Evolutionary conservation across 192 early-diverging fungal genomes (phyloP).

Genomic region (Thamnidium elegans): DNA sequence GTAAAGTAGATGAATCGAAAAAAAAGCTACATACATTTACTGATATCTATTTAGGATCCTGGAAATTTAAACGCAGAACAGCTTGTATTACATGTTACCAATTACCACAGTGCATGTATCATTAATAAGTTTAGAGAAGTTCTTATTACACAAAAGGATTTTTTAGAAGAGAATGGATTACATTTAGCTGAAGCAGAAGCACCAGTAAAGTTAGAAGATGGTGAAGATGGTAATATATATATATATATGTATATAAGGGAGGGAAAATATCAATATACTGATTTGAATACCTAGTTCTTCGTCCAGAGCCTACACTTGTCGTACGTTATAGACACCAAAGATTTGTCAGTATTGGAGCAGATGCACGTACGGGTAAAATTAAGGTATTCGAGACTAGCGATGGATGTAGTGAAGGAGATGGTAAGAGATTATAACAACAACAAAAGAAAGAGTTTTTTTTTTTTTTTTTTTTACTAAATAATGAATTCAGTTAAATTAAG

Average conservation of each 20-base stretch:
- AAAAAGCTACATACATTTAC: not conserved
- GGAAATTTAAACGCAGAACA: constrained; percentile 42
- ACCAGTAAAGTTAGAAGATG: constrained; percentile 10
- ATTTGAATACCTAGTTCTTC: constrained; percentile 6
- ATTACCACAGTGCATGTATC: constrained; percentile 40
- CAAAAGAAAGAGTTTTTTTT: not conserved
- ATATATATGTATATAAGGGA: constrained; percentile 18
- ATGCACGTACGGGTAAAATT: constrained; percentile 46
- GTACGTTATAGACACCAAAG: constrained; percentile 45
- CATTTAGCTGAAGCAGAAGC: constrained; percentile 17
- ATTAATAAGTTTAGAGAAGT: constrained; percentile 44
- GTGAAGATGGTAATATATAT: too few relatives aligned
- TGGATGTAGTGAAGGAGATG: constrained; percentile 44
- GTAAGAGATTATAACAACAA: constrained; percentile 25
- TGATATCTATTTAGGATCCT: constrained; percentile 31
- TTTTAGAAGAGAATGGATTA: constrained; percentile 31
- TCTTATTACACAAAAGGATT: constrained; percentile 37
- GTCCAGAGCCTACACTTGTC: constrained; percentile 22
- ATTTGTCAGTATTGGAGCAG: constrained; percentile 46
- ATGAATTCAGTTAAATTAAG: constrained; percentile 25
- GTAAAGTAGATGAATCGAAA: not conserved
- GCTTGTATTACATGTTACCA: constrained; percentile 42
- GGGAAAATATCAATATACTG: constrained; percentile 22
- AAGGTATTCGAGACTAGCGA: constrained; percentile 43
- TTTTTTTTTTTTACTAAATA: not conserved